These are phyloP conservation scores for Termitomyces titanicus DNA, from an alignment of 768 basidiomycete genomes.

Conservation along the genomic window DNA sequence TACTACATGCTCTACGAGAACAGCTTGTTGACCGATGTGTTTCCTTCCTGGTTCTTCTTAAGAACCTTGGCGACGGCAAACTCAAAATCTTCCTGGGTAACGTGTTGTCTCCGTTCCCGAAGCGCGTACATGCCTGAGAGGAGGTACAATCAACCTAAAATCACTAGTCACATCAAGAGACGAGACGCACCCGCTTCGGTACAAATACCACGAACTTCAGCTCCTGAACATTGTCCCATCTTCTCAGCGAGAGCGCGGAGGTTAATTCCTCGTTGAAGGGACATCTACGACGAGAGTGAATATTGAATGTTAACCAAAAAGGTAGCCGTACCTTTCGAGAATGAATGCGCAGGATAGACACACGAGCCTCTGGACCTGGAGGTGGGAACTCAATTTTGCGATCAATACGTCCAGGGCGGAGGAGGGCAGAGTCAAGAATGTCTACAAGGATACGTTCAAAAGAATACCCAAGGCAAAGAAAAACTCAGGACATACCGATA, in stretches of 20 bases:
- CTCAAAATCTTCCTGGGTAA: slow-evolving; percentile 98
- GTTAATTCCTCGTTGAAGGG: slow-evolving; percentile 95
- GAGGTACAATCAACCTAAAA: neutral
- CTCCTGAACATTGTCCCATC: slow-evolving; percentile 99
- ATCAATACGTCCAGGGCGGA: slow-evolving; percentile 94
- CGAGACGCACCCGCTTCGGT: slow-evolving; percentile 80
- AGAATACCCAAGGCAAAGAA: neutral
- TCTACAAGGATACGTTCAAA: slow-evolving; percentile 40
- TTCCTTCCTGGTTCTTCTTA: slow-evolving; percentile 96
- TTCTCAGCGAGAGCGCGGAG: slow-evolving; percentile 95
- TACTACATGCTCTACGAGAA: slow-evolving; percentile 84
- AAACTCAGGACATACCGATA: slow-evolving; percentile 52
- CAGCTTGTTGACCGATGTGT: slow-evolving; percentile 91
- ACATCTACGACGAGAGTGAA: slow-evolving; percentile 61
- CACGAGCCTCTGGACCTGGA: slow-evolving; percentile 93
- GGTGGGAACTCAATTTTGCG: slow-evolving; percentile 98
- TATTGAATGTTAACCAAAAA: neutral
- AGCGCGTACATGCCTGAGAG: slow-evolving; percentile 89
- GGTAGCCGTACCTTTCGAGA: slow-evolving; percentile 71
- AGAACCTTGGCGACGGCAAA: slow-evolving; percentile 96
- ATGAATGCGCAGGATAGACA: slow-evolving; percentile 96
- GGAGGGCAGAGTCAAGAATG: slow-evolving; percentile 89
- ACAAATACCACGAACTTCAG: slow-evolving; percentile 95
- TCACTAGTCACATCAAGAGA: neutral
- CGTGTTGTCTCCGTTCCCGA: slow-evolving; percentile 92